phyloP scores from a whole-genome alignment of 2,329 filamentous ascomycete species.

The Colletotrichum higginsianum region DNA sequence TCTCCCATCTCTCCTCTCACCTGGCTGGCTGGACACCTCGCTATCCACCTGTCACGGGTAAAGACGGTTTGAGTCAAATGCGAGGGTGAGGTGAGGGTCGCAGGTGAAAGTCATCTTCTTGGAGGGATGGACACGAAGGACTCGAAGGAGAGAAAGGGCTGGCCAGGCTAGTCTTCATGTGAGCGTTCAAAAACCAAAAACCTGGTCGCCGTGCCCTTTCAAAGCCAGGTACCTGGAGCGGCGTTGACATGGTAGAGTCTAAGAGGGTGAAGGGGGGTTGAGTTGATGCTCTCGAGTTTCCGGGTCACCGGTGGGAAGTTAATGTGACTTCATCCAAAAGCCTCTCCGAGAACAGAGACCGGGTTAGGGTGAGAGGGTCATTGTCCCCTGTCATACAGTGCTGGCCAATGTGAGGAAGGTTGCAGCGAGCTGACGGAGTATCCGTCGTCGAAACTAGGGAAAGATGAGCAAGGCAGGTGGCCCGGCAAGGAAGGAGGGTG shows the following conservation, averaged over 20 bases:
- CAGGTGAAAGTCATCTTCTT: not conserved
- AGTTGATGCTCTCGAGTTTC: slow-evolving; percentile 1
- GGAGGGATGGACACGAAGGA: not conserved
- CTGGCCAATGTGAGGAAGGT: not conserved
- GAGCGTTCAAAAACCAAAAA: slow-evolving; percentile 25
- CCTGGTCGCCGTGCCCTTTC: slow-evolving; percentile 28
- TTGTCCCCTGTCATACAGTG: not conserved
- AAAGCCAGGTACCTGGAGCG: slow-evolving; percentile 39
- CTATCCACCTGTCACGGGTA: not conserved
- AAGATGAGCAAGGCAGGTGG: not conserved
- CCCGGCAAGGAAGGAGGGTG: not conserved
- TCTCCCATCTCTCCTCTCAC: not conserved
- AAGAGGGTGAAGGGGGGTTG: slow-evolving; percentile 1
- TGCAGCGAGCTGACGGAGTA: not conserved
- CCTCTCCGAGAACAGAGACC: not conserved
- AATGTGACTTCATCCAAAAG: slow-evolving; percentile 15
- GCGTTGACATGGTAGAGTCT: not conserved
- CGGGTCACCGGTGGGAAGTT: slow-evolving; percentile 15
- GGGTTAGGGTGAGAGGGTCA: not conserved
- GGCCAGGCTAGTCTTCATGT: slow-evolving; percentile 5
- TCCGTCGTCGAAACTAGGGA: not conserved
- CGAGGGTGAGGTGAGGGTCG: slow-evolving; percentile 6
- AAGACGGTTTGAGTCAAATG: slow-evolving; percentile 3
- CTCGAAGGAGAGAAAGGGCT: not conserved
- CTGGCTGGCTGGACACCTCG: not conserved